phyloP scores from a whole-genome alignment of 805 yeast species.

The Yarrowia yakushimensis region DNA sequence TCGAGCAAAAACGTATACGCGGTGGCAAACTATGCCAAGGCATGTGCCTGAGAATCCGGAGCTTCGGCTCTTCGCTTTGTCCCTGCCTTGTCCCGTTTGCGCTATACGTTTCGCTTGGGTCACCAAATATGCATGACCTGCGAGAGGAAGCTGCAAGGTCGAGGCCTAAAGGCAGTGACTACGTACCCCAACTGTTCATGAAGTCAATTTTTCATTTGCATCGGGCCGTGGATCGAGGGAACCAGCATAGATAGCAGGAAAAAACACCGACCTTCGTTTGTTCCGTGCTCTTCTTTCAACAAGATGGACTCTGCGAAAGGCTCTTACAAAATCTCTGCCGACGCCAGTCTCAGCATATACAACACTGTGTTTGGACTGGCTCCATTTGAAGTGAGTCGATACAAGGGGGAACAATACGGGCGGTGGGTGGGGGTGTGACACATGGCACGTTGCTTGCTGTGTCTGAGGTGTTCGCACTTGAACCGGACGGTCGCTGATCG shows the following conservation, averaged over 20 bases:
- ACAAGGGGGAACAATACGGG: conserved; percentile 3
- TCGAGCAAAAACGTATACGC: background rate
- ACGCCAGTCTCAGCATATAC: conserved; percentile 25
- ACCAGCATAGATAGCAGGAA: conserved; percentile 10
- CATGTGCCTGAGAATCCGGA: background rate
- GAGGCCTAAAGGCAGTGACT: conserved; percentile 3
- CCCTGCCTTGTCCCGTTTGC: background rate
- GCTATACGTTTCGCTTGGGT: conserved; percentile 14
- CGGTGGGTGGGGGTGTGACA: background rate
- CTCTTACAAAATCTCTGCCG: conserved; percentile 21
- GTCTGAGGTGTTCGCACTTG: background rate
- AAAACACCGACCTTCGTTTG: conserved; percentile 2
- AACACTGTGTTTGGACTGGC: conserved; percentile 32
- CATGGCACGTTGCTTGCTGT: background rate
- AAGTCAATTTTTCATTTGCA: conserved; percentile 19
- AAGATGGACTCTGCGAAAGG: conserved; percentile 20
- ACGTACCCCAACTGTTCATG: background rate
- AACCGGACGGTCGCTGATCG: background rate
- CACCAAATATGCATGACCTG: background rate
- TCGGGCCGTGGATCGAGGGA: conserved; percentile 17
- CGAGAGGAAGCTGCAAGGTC: conserved; percentile 18
- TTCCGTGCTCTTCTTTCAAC: background rate
- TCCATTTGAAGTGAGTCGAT: conserved; percentile 29
- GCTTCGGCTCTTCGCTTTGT: background rate
- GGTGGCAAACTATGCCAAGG: background rate